Evolutionary conservation across 2,329 filamentous ascomycete genomes (phyloP), one percentile per base, ranked within the genome.

Genomic region (Hymenoscyphus scutula): DNA sequence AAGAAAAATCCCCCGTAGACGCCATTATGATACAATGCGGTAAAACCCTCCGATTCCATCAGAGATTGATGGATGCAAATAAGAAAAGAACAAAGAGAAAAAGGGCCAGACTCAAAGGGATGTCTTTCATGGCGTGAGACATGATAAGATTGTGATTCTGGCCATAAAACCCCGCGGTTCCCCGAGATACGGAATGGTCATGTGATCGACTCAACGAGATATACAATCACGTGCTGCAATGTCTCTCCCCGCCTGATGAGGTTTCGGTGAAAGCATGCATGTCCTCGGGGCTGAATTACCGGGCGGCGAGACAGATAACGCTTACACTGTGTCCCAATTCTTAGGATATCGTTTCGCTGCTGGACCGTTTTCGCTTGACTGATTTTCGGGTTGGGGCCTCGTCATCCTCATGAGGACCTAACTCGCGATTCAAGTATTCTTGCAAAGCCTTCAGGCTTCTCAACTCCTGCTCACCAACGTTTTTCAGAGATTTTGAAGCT

Each of bases 381-480:
- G 38, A 23, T 27, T 53, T 32, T 38, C 48, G 30, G 1, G 30
- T 27, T 55, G 11, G n/a, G 34, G 58, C 48, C 59, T 56, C 53
- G n/a, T 55, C 53, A n/a, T 53, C 53, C 15, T 29, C 48, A 11
- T 34, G 19, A 23, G 32, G 23, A 29, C 19, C 34, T 19, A 53
- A 37, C 15, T 54, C 25, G 6, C 27, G n/a, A 37, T 53, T 53
- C 23, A 48, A 38, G 45, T 53, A 59, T 30, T 27, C 34, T 48
- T 60, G 58, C 13, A 63, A 30, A 41, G 64, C 61, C 11, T 37
- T 34, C 19, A 65, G 54, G 27, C 58, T 59, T 34, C 58, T 38
- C 53, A 53, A 66, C 17, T 67, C 61, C 25, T 57, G 61, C n/a
- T 62, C 64, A 25, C 55, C 57, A 38, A 68, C 37, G 29, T 64